These are phyloP conservation scores for Fraxinus sp. DNA, from an alignment of 305 asterid species.

Conservation along the genomic window DNA sequence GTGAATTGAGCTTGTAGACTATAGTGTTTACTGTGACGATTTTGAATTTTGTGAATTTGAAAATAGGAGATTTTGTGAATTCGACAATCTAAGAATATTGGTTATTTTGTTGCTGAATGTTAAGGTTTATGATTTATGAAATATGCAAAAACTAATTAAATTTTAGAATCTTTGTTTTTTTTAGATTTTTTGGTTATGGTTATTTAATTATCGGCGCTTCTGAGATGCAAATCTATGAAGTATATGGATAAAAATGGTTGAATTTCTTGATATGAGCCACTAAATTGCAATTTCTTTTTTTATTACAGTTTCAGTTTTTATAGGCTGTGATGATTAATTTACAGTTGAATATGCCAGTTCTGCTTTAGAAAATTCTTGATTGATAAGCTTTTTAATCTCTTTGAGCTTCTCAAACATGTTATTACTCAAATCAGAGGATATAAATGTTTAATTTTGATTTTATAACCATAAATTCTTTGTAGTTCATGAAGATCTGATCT, in stretches of 20 bases:
- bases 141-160: neutral
- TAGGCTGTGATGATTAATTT: slow-evolving; percentile 8
- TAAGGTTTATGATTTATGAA: too few relatives aligned
- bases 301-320: neutral
- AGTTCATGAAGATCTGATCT: neutral
- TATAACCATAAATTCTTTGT: neutral
- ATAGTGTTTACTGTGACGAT: too few relatives aligned
- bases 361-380: slow-evolving; percentile 7
- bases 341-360: slow-evolving; percentile 26
- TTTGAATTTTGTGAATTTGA: too few relatives aligned
- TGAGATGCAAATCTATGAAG: slow-evolving; percentile 53
- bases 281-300: too few relatives aligned
- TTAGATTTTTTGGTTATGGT: slow-evolving; percentile 25
- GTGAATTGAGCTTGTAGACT: too few relatives aligned
- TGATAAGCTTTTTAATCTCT: neutral
- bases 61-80: too few relatives aligned
- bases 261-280: slow-evolving; percentile 60
- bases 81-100: too few relatives aligned
- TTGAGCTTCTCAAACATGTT: neutral
- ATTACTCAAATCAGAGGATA: neutral
- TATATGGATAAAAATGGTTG: slow-evolving; percentile 40
- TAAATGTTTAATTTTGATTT: neutral
- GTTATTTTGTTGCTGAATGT: too few relatives aligned
- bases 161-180: neutral
- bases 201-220: slow-evolving; percentile 58